Conservation (phyloP, 73 alveolate genomes). For the Symbiodinium pilosum region DNA sequence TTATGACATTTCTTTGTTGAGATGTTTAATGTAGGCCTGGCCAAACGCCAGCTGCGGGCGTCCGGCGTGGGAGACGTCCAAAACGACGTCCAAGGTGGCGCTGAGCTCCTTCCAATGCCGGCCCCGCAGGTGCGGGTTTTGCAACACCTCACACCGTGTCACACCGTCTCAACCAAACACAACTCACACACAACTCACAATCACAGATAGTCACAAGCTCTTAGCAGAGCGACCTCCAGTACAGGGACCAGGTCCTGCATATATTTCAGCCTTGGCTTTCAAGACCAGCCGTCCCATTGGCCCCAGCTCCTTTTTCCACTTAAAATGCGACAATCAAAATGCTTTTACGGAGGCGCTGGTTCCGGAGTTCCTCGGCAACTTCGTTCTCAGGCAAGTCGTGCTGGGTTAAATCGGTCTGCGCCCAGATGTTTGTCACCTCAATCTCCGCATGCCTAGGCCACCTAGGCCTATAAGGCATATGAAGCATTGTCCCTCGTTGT, state of each 20-base stretch:
- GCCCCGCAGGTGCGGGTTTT: slow-evolving; percentile 43
- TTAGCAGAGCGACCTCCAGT: not conserved
- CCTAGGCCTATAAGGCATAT: no score
- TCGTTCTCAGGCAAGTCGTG: slow-evolving; percentile 42
- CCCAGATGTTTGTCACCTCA: slow-evolving; percentile 5
- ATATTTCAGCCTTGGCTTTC: slow-evolving; percentile 5
- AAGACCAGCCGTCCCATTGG: no score
- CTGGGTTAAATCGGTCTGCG: slow-evolving; percentile 34
- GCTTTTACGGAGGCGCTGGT: slow-evolving; percentile 50
- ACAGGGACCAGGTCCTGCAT: slow-evolving; percentile 67
- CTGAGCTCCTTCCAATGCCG: slow-evolving; percentile 66
- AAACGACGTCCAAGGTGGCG: not conserved
- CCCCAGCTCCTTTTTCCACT: no score
- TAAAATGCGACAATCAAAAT: no score
- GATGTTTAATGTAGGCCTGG: not conserved
- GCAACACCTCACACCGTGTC: slow-evolving; percentile 24
- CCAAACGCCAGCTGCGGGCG: slow-evolving; percentile 55
- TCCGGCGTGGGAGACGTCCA: slow-evolving; percentile 35
- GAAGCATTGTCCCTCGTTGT: no score
- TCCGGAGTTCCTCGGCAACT: slow-evolving; percentile 25
- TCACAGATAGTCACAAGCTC: no score
- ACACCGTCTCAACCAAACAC: not conserved
- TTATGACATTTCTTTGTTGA: not conserved
- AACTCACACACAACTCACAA: no score
- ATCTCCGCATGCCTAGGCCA: not conserved